A percentile compares a stretch with the other conserved stretches of the same genome.
Conservation (phyloP, 73 alveolate genomes). For the Tetrahymena borealis region DNA sequence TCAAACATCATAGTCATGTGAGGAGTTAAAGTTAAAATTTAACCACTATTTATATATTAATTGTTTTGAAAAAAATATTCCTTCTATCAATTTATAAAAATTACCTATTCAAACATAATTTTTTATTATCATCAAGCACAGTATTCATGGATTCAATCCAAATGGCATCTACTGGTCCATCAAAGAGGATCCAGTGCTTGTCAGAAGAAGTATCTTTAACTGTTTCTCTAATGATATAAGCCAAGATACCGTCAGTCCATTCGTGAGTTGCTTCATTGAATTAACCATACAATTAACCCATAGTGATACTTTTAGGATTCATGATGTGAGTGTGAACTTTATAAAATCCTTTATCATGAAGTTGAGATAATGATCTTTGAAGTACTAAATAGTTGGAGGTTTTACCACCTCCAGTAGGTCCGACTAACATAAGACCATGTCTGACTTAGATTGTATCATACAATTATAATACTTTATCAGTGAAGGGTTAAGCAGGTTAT, state of each 20-base stretch:
- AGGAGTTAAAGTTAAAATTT: constrained; percentile 58
- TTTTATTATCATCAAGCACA: constrained; percentile 98
- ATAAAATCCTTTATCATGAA: constrained; percentile 50
- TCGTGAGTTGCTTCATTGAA: constrained; percentile 96
- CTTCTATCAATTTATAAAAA: no score
- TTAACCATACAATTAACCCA: constrained; percentile 96
- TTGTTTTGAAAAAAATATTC: no score
- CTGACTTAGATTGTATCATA: constrained; percentile 91
- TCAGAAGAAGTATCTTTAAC: constrained; percentile 57
- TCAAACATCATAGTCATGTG: constrained; percentile 43
- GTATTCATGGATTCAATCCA: constrained; percentile 99
- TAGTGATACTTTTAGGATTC: constrained; percentile 97
- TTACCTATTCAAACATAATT: constrained; percentile 80
- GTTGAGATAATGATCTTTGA: constrained; percentile 76
- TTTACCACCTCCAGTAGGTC: constrained; percentile 99
- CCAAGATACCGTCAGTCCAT: constrained; percentile 97
- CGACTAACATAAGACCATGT: constrained; percentile 99
- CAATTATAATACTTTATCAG: constrained; percentile 20
- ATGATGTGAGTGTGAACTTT: constrained; percentile 82
- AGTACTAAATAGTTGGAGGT: constrained; percentile 96
- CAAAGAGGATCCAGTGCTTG: constrained; percentile 96
- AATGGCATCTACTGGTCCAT: constrained; percentile 99
- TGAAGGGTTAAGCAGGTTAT: constrained; percentile 17
- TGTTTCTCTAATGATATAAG: constrained; percentile 43
- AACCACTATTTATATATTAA: constrained; percentile 71